Evolutionary conservation across 768 basidiomycete genomes (phyloP), one percentile per base, ranked within the genome.

Genomic region (Dentipellis sp.): DNA sequence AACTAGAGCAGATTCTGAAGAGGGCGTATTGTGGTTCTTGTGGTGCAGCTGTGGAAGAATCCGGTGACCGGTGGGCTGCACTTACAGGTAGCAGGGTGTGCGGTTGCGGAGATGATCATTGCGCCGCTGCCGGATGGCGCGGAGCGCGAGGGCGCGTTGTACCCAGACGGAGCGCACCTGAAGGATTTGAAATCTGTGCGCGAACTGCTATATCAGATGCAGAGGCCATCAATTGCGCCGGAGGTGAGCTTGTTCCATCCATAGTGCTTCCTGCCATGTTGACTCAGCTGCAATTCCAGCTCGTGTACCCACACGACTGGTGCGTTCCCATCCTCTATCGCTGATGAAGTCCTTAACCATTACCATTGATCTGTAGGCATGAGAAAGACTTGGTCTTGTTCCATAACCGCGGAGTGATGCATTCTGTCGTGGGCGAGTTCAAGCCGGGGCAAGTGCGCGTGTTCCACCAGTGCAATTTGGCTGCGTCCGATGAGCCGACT

Each of bases 271-370:
- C 40, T 60, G 42, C n/a, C 22, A 34, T 23, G 12, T 11, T 29
- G 29, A 29, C 29, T 6, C 29, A 29, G 29, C 29, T 6, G 29
- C 29, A 29, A 29, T 6, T 1, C 22, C 61, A 88, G 81, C 75
- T 90, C 23, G 83, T 95, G 35, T 94, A 94, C 68, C 85, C 91
- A 0, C 91, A 94, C 64, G 88, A 94, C 64, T 94, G 93, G 91
- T 29, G 3, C 29, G 29, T 29, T 29, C 29, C 6, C 6, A 3
- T 29, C 29, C 29, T 29, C 6, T 6, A 29, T 29, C n/a, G 29
- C 29, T 6, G 29, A 29, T 29, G 29, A 29, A 6, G 29, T 29
- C 29, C 6, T 3, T 29, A 6, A 29, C 29, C 3, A 29, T 29
- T 6, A 29, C 29, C 3, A 29, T 29, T 6, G 29, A 3, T 29